Evolutionary conservation across 805 yeast genomes (phyloP).

Genomic region (Nakazawaea ernobii): DNA sequence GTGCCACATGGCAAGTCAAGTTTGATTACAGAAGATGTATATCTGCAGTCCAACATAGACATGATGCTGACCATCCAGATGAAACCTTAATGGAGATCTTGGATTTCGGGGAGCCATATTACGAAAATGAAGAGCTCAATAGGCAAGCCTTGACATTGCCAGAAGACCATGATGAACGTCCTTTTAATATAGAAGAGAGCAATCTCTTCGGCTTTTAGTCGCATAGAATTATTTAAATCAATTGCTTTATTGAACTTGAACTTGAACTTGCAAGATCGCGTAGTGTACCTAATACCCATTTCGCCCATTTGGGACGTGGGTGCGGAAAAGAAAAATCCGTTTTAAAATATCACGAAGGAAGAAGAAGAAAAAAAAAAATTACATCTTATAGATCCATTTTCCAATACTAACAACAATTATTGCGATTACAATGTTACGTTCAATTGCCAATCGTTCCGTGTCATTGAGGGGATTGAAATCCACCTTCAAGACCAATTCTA

Average conservation of each 20-base stretch:
- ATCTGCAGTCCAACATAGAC: slow-evolving; percentile 70
- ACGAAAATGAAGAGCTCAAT: not conserved
- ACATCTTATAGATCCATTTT: too few relatives aligned
- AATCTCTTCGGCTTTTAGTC: not conserved
- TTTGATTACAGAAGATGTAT: slow-evolving; percentile 81
- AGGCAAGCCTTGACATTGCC: not conserved
- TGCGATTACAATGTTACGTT: slow-evolving; percentile 17
- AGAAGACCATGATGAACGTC: not conserved
- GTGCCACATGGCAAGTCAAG: slow-evolving; percentile 92
- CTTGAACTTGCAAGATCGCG: too few relatives aligned
- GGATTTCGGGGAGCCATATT: slow-evolving; percentile 54
- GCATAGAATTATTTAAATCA: not conserved
- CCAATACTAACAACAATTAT: not conserved
- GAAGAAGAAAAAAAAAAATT: not conserved
- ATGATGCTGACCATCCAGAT: slow-evolving; percentile 32
- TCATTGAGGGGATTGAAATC: slow-evolving; percentile 14
- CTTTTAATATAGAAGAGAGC: not conserved
- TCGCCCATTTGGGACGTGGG: not conserved
- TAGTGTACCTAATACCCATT: too few relatives aligned
- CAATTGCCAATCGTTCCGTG: slow-evolving; percentile 14
- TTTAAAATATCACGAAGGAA: not conserved
- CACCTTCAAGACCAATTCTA: slow-evolving; percentile 15
- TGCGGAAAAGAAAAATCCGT: slow-evolving; percentile 11
- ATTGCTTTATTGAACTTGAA: too few relatives aligned
- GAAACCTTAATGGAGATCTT: slow-evolving; percentile 77